Percentiles rank a stretch among this genome's conserved stretches.
Conservation (phyloP, 2,329 filamentous ascomycete species). For the Lasiodiplodia hormozganensis region DNA sequence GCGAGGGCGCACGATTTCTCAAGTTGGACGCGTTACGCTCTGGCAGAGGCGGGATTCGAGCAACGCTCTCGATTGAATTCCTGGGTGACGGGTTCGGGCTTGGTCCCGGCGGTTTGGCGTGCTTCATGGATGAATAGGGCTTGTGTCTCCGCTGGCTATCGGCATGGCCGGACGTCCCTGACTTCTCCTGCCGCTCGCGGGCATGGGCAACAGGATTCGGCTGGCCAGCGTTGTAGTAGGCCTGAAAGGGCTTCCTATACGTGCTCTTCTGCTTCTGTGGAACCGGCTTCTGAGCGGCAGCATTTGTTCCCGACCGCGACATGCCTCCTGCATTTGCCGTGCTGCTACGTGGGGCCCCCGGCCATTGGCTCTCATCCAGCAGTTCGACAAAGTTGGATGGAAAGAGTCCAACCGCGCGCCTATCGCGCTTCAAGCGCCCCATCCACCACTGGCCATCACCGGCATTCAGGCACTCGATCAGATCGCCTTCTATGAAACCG, state of each 20-base stretch:
- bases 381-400: slow-evolving; percentile 98
- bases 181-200: slow-evolving; percentile 42
- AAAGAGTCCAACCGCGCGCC: slow-evolving; percentile 88
- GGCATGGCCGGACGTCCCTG: slow-evolving; percentile 38
- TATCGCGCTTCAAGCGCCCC: slow-evolving; percentile 86
- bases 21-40: slow-evolving; percentile 15
- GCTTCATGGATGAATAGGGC: slow-evolving; percentile 60
- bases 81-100: slow-evolving; percentile 38
- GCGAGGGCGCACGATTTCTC: slow-evolving; percentile 29
- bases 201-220: slow-evolving; percentile 52
- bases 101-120: slow-evolving; percentile 41
- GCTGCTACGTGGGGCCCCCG: slow-evolving; percentile 67
- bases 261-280: slow-evolving; percentile 60
- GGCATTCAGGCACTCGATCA: slow-evolving; percentile 98
- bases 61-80: slow-evolving; percentile 18
- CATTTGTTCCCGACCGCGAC: slow-evolving; percentile 50
- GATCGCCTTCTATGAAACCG: slow-evolving; percentile 94
- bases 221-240: slow-evolving; percentile 57
- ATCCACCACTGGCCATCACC: slow-evolving; percentile 99
- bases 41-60: slow-evolving; percentile 17
- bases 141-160: slow-evolving; percentile 47
- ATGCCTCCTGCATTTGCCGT: slow-evolving; percentile 47
- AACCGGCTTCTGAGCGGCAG: slow-evolving; percentile 58
- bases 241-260: slow-evolving; percentile 69
- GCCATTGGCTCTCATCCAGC: slow-evolving; percentile 83